Evolutionary conservation across 805 yeast genomes (phyloP).

Genomic region (Cyberlindnera petersonii): DNA sequence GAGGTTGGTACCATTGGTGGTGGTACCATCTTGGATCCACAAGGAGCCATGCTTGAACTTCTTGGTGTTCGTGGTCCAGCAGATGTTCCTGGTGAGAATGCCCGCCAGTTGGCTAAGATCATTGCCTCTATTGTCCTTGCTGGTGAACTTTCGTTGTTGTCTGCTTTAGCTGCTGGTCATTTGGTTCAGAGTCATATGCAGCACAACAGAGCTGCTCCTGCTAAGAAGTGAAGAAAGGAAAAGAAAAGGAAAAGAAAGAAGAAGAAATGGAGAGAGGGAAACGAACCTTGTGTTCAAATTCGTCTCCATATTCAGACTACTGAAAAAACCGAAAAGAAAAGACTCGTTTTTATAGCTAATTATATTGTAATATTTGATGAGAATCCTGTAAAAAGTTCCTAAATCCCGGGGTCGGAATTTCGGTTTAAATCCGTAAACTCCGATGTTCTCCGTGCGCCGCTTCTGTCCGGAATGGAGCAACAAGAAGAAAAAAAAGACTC

Average conservation of each 20-base stretch:
- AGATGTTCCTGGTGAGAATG: conserved; percentile 88
- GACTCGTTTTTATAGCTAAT: too few species aligned
- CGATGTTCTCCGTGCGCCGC: too few species aligned
- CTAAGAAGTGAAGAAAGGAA: conserved; percentile 17
- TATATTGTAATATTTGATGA: too few species aligned
- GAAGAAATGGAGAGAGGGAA: not conserved
- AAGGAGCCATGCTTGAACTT: conserved; percentile 90
- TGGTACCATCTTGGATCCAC: conserved; percentile 96
- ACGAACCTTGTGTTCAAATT: too few species aligned
- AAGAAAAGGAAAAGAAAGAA: not conserved
- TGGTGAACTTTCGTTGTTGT: conserved; percentile 89
- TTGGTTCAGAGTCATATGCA: conserved; percentile 96
- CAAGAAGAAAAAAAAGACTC: too few species aligned
- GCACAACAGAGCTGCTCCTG: conserved; percentile 62
- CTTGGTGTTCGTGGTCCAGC: conserved; percentile 96
- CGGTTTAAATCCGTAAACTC: too few species aligned
- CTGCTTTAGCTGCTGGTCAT: conserved; percentile 98
- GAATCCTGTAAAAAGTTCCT: too few species aligned
- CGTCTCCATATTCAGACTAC: too few species aligned
- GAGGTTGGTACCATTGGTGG: conserved; percentile 99
- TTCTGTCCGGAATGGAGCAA: too few species aligned
- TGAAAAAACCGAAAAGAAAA: too few species aligned
- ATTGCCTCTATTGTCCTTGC: conserved; percentile 95
- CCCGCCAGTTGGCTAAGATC: conserved; percentile 86
- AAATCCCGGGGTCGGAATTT: too few species aligned